Conservation (phyloP, 805 yeast species). For the Candida loeiensis region DNA sequence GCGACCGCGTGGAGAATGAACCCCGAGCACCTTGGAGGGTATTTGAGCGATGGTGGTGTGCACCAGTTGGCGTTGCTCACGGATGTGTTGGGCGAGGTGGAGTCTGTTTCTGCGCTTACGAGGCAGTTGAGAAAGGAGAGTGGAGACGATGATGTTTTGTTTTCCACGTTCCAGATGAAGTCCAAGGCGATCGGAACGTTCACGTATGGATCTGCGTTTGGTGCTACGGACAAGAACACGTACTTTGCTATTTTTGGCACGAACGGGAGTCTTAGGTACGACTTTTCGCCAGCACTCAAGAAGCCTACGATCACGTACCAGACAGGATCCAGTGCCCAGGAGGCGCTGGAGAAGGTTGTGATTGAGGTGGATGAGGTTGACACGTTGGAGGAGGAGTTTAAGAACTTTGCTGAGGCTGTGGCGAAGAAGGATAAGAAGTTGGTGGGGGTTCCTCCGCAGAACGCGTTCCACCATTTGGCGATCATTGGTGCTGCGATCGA, state of each 20-base stretch:
- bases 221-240: slow-evolving; percentile 70
- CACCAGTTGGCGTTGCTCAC: slow-evolving; percentile 89
- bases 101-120: slow-evolving; percentile 69
- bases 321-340: slow-evolving; percentile 23
- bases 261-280: slow-evolving; percentile 69
- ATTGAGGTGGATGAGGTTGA: slow-evolving; percentile 44
- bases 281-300: slow-evolving; percentile 50
- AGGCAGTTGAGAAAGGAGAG: slow-evolving; percentile 71
- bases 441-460: slow-evolving; percentile 61
- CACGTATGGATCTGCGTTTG: slow-evolving; percentile 83
- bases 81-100: slow-evolving; percentile 72
- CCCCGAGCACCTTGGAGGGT: slow-evolving; percentile 93
- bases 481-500: slow-evolving; percentile 81
- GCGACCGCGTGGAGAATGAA: slow-evolving; percentile 81
- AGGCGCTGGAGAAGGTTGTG: slow-evolving; percentile 50
- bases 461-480: slow-evolving; percentile 90
- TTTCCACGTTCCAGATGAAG: slow-evolving; percentile 60
- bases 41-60: slow-evolving; percentile 91
- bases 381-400: slow-evolving; percentile 45
- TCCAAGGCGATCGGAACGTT: slow-evolving; percentile 75
- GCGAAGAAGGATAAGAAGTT: slow-evolving; percentile 55
- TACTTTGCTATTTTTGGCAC: slow-evolving; percentile 72
- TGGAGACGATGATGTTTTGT: slow-evolving; percentile 80
- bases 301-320: slow-evolving; percentile 40
- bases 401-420: slow-evolving; percentile 56